phyloP scores from a whole-genome alignment of 306 rosid genomes.

The Rosa rugosa region DNA sequence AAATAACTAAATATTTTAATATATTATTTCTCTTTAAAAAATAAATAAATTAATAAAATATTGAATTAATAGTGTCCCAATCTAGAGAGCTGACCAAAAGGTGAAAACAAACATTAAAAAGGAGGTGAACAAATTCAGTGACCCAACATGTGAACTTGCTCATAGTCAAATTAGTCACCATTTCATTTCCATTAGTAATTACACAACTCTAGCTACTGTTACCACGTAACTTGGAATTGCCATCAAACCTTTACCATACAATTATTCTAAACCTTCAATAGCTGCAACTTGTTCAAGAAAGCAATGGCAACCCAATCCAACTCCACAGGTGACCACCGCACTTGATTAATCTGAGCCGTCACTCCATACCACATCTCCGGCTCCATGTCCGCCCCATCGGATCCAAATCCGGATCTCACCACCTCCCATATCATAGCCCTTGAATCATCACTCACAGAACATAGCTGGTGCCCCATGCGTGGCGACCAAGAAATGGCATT shows the following conservation, averaged over 20 bases:
- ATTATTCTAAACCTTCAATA: conserved; percentile 45
- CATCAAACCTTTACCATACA: neutral
- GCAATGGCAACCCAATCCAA: conserved; percentile 57
- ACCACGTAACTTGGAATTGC: neutral
- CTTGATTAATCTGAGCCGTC: conserved; percentile 55
- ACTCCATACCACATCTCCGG: conserved; percentile 56
- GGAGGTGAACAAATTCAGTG: no score
- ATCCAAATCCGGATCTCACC: conserved; percentile 21
- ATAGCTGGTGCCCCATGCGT: conserved; percentile 41
- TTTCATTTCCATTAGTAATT: neutral
- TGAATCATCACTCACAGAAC: conserved; percentile 58
- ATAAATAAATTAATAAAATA: no score
- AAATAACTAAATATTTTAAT: no score
- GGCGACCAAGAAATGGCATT: conserved; percentile 70
- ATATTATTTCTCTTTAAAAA: no score
- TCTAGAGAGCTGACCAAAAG: no score
- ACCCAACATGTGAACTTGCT: no score
- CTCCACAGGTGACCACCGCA: conserved; percentile 57
- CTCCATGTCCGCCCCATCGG: conserved; percentile 29
- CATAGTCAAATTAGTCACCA: neutral
- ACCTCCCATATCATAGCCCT: conserved; percentile 75
- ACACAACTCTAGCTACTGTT: neutral
- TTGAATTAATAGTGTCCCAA: no score
- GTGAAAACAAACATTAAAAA: no score
- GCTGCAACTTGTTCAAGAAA: conserved; percentile 47